Conservation (phyloP, 1,284 basidiomycete genomes). For the Lentinula novae-zelandiae region DNA sequence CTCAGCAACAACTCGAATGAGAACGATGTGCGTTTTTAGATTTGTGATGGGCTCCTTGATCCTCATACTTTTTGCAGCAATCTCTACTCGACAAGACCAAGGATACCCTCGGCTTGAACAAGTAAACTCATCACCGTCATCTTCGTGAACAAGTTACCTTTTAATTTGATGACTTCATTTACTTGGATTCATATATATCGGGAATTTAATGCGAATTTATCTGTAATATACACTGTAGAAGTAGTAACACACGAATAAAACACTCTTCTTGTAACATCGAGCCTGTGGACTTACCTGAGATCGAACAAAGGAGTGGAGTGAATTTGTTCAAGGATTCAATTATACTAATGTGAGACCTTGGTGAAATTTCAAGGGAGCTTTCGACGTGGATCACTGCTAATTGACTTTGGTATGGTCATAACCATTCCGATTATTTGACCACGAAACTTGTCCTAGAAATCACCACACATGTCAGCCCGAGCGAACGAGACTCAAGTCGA, state of each 20-base stretch:
- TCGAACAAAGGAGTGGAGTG: too few relatives aligned
- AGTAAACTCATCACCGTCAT: conserved; percentile 1
- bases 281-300: too few relatives aligned
- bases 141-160: too few relatives aligned
- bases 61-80: conserved; percentile 24
- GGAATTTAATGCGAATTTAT: too few relatives aligned
- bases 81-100: conserved; percentile 48
- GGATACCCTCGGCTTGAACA: conserved; percentile 39
- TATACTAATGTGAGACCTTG: too few relatives aligned
- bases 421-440: not conserved
- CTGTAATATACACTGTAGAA: not conserved
- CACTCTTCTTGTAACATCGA: too few relatives aligned
- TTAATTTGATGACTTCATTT: too few relatives aligned
- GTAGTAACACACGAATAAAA: too few relatives aligned
- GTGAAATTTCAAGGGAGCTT: not conserved
- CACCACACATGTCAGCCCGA: not conserved
- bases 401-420: not conserved
- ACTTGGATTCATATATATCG: too few relatives aligned
- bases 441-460: not conserved
- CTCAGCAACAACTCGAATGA: conserved; percentile 31
- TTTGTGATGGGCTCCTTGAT: not conserved
- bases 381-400: not conserved
- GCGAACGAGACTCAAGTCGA: not conserved
- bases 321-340: too few relatives aligned
- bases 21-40: conserved; percentile 25